phyloP scores from a whole-genome alignment of 2,329 filamentous ascomycete genomes.

The Graphiopsis chlorocephala region DNA sequence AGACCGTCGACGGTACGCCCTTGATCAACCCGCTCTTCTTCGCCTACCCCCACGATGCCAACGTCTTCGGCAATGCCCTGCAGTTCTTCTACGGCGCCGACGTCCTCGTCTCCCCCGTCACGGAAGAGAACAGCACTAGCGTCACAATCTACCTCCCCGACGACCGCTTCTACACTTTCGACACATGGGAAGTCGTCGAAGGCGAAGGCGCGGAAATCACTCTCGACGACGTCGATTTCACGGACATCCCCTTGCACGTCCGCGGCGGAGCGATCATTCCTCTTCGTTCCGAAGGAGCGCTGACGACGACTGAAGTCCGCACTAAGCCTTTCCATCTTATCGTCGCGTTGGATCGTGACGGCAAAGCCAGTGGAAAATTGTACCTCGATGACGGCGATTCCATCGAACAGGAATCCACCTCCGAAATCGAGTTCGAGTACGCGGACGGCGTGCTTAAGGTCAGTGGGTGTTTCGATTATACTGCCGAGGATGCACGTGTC shows the following conservation, averaged over 20 bases:
- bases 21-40: conserved; percentile 67
- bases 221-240: conserved; percentile 42
- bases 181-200: conserved; percentile 44
- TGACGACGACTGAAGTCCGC: conserved; percentile 61
- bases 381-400: conserved; percentile 75
- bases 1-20: conserved; percentile 59
- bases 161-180: conserved; percentile 57
- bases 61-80: conserved; percentile 49
- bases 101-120: conserved; percentile 55
- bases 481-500: conserved; percentile 30
- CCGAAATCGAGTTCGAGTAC: conserved; percentile 58
- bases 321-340: conserved; percentile 66
- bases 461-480: conserved; percentile 54
- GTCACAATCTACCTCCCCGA: conserved; percentile 55
- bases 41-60: conserved; percentile 58
- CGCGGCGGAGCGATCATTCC: conserved; percentile 63
- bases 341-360: conserved; percentile 60
- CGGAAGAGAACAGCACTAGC: conserved; percentile 45
- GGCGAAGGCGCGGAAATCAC: conserved; percentile 45
- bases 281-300: conserved; percentile 50
- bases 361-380: conserved; percentile 61
- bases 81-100: conserved; percentile 57
- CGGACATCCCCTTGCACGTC: conserved; percentile 61
- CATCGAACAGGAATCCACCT: conserved; percentile 54
- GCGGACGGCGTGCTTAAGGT: conserved; percentile 41